Evolutionary conservation across 768 basidiomycete species (phyloP).

Genomic region (Mycena kentingensis): DNA sequence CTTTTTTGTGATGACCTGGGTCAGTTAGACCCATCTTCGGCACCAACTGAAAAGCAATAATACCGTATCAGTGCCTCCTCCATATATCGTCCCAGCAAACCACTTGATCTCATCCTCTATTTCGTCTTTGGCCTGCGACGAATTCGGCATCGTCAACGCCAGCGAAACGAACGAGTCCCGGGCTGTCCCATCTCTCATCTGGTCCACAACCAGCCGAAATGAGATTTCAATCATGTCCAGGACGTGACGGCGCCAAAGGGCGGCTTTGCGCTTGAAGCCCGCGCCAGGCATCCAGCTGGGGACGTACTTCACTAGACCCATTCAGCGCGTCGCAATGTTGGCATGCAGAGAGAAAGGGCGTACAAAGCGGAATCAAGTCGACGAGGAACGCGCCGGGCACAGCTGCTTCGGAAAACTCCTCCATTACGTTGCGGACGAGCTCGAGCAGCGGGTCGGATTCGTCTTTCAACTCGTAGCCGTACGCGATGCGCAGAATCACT

Average conservation of each 20-base stretch:
- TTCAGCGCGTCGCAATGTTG: neutral
- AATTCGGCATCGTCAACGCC: neutral
- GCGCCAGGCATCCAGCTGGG: slow-evolving; percentile 48
- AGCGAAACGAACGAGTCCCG: slow-evolving; percentile 10
- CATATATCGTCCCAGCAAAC: slow-evolving; percentile 14
- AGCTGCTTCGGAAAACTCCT: slow-evolving; percentile 18
- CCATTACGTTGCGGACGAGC: slow-evolving; percentile 15
- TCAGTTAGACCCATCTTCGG: too few relatives aligned
- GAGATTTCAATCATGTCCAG: slow-evolving; percentile 36
- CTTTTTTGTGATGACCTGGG: too few relatives aligned
- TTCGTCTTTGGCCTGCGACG: slow-evolving; percentile 4
- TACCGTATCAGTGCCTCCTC: slow-evolving; percentile 28
- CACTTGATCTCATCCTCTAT: slow-evolving; percentile 9
- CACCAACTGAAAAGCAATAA: too few relatives aligned
- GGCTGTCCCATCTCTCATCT: slow-evolving; percentile 2
- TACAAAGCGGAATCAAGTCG: slow-evolving; percentile 37
- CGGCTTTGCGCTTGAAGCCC: slow-evolving; percentile 39
- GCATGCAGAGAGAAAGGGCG: neutral
- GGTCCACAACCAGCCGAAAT: slow-evolving; percentile 30
- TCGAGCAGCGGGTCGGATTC: slow-evolving; percentile 11
- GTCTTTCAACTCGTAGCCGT: slow-evolving; percentile 15
- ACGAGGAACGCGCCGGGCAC: slow-evolving; percentile 34
- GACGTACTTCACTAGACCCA: slow-evolving; percentile 35
- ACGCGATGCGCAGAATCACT: slow-evolving; percentile 12
- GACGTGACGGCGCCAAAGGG: slow-evolving; percentile 33